These are phyloP conservation scores for Cardamine occulta DNA, from an alignment of 345 rosid species.

Conservation along the genomic window DNA sequence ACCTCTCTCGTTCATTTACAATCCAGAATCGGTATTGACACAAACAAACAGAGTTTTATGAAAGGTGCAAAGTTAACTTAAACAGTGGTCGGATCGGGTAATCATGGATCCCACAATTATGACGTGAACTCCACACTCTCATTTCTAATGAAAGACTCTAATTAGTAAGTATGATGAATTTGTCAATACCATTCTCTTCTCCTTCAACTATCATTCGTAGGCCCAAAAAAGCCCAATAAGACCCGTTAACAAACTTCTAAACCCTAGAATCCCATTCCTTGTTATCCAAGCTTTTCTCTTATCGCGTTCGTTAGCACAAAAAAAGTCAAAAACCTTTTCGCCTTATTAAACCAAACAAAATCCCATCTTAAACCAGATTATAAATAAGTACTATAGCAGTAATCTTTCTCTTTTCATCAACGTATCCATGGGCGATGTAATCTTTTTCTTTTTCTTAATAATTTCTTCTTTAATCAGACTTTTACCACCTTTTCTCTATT, in stretches of 20 bases:
- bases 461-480: too few species aligned
- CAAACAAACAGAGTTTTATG: slow-evolving; percentile 9
- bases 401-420: too few species aligned
- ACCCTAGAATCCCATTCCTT: slow-evolving; percentile 31
- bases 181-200: not conserved
- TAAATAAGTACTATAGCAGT: too few species aligned
- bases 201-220: not conserved
- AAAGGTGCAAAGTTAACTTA: slow-evolving; percentile 1
- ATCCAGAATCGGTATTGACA: slow-evolving; percentile 5
- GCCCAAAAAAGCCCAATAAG: slow-evolving; percentile 32
- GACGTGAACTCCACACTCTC: slow-evolving; percentile 42
- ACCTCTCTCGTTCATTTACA: slow-evolving; percentile 16
- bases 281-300: slow-evolving; percentile 6
- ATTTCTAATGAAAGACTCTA: not conserved
- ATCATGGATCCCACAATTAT: slow-evolving; percentile 41
- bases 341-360: not conserved
- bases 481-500: too few species aligned
- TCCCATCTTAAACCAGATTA: too few species aligned
- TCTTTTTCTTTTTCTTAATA: too few species aligned
- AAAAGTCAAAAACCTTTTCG: not conserved
- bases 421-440: too few species aligned
- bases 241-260: slow-evolving; percentile 25
- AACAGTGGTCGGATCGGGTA: slow-evolving; percentile 18
- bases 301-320: slow-evolving; percentile 15
- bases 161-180: not conserved